Evolutionary conservation across 2,329 filamentous ascomycete genomes (phyloP), one percentile per base, ranked within the genome.

Genomic region (Monilinia fructigena): DNA sequence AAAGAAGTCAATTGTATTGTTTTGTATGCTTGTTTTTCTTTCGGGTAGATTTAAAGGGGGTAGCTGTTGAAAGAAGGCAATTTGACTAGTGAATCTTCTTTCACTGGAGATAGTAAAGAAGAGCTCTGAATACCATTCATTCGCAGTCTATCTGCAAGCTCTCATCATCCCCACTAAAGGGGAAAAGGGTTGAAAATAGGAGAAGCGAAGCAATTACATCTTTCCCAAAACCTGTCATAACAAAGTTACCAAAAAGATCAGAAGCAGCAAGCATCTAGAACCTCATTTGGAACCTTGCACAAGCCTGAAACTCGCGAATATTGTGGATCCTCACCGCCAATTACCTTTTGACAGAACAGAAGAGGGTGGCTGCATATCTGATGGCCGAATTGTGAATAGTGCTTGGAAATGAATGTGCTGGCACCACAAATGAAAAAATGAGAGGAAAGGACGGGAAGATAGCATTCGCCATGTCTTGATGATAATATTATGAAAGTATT

Each of bases 341-440:
- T 74, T 69, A 18, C 28, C 55, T 10, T 69, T 69, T 70, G 68
- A 67, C 63, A 31, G 8, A 40, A 59, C 26, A 16, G 28, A 50
- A 59, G 16, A 35, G 71, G 71, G 52, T 69, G 73, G 73, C 71
- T 73, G 74, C 73, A 75, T 74, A 71, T 71, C 66, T 70, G 68
- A 72, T 72, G 72, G 69, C 72, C 71, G 70, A 72, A 73, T 72
- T 67, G 66, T 42, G 61, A 48, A 67, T 69, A 56, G 65, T 70
- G 60, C 69, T 68, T 69, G 70, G 12, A 42, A 28, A 70, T 68
- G 67, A 71, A 71, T 74, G 73, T 70, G 73, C 61, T 74, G 72
- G 73, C 73, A 74, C 65, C 68, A 70, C 28, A 40, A 26, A 35
- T 52, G 66, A 70, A 70, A 65, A 26, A 31, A 68, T 67, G 72